Conservation (phyloP, 371 early-diverging fungal species). For the Fennellomyces sp. region DNA sequence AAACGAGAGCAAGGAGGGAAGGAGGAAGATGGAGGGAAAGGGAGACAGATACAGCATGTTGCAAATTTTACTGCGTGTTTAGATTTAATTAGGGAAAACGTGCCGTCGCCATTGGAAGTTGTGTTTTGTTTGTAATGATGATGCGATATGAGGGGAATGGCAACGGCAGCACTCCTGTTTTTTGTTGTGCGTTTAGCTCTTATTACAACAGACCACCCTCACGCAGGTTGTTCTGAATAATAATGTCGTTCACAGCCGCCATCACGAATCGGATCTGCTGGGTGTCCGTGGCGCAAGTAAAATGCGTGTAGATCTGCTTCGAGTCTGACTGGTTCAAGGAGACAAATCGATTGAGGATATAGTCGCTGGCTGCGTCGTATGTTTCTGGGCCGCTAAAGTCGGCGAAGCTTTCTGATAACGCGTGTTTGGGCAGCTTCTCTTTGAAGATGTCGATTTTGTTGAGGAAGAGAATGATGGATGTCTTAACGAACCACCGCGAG, state of each 20-base stretch:
- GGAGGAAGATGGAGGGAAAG: too few relatives aligned
- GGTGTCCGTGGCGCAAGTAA: constrained; percentile 95
- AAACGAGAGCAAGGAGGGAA: too few relatives aligned
- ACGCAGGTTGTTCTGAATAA: constrained; percentile 59
- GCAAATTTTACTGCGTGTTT: too few relatives aligned
- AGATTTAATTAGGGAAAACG: too few relatives aligned
- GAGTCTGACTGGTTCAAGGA: constrained; percentile 75
- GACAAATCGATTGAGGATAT: constrained; percentile 70
- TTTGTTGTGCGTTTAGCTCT: background rate
- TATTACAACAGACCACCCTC: constrained; percentile 61
- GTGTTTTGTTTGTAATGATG: too few relatives aligned
- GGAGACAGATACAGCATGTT: too few relatives aligned
- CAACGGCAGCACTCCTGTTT: background rate
- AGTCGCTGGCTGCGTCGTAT: constrained; percentile 36
- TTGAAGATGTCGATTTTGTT: constrained; percentile 97
- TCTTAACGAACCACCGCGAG: constrained; percentile 92
- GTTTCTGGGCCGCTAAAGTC: constrained; percentile 64
- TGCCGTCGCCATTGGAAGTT: too few relatives aligned
- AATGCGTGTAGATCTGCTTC: constrained; percentile 85
- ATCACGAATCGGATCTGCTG: constrained; percentile 71
- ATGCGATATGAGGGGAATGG: too few relatives aligned
- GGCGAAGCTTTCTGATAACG: constrained; percentile 73
- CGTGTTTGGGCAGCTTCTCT: constrained; percentile 82
- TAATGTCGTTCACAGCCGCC: constrained; percentile 72
- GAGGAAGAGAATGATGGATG: constrained; percentile 93